Percentiles rank a stretch among this genome's conserved stretches.
Conservation (phyloP, 2,329 filamentous ascomycete genomes). For the Diplocarpon mali region DNA sequence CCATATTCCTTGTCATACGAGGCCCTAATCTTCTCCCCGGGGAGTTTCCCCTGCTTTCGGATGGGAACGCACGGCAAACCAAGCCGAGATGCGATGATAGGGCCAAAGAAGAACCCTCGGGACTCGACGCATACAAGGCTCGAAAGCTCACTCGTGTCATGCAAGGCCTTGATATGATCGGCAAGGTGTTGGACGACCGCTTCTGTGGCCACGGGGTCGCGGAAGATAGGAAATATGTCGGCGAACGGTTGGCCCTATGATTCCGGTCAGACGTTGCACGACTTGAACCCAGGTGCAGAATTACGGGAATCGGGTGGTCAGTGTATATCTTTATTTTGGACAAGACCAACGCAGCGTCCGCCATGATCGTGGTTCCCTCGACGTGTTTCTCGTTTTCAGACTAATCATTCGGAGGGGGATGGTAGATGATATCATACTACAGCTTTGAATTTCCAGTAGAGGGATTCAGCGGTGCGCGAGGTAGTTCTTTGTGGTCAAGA, state of each 20-base stretch:
- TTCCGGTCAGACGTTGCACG: background rate
- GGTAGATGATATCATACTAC: background rate
- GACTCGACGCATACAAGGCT: conserved; percentile 77
- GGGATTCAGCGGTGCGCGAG: no score
- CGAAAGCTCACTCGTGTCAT: conserved; percentile 9
- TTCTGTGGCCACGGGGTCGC: conserved; percentile 13
- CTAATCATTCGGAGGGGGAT: background rate
- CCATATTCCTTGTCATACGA: conserved; percentile 92
- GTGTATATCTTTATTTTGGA: conserved; percentile 17
- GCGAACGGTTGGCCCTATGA: conserved; percentile 15
- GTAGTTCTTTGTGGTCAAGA: no score
- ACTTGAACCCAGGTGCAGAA: background rate
- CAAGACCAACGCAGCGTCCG: conserved; percentile 13
- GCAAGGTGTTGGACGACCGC: conserved; percentile 12
- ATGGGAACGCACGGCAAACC: conserved; percentile 81
- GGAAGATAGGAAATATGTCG: conserved; percentile 18
- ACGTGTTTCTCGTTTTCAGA: background rate
- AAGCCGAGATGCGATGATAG: conserved; percentile 68
- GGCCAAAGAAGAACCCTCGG: conserved; percentile 87
- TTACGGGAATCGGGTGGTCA: conserved; percentile 13
- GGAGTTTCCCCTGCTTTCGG: conserved; percentile 88
- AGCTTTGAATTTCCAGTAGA: background rate
- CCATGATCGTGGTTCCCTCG: conserved; percentile 3
- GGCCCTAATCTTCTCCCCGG: conserved; percentile 72
- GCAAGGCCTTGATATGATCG: conserved; percentile 10